Base-by-base conservation (phyloP, 164 flowering plant genomes). In the Echeveria elegans region DNA sequence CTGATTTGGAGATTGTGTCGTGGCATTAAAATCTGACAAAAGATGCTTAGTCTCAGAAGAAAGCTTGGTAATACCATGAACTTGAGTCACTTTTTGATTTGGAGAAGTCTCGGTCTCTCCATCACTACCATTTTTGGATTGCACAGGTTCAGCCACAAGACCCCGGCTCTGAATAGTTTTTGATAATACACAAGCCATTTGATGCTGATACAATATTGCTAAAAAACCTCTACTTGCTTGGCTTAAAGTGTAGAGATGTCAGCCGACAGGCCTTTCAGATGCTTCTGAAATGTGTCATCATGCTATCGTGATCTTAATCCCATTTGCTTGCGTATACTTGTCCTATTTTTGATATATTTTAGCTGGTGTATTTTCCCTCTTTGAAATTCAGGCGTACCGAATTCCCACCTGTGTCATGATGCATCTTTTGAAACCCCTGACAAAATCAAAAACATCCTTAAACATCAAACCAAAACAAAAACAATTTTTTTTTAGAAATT, bases 171-270 rank as follows among this genome's bases (percentile, higher is more conserved):
- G 77, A 29, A 80, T 65, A 10, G 79, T 77, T 70, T 77, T 82
- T 12, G 78, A 74, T 53, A 88, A 63, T 78, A 87, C 83, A 43
- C 68, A 19, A 61, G 82, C 65, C 81, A 82, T 75, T 65, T 78
- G 76, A 70, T 5, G 71, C 66, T 4, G 68, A 45, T 16, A 66
- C 32, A 24, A 21, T 16, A 31, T 29, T 16, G 9, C 24, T 65
- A 28, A 19, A 65, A 65, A 65, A n/a, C n/a, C 43, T 65, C 50
- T 19, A 36, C 19, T 66, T 66, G 32, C 32, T n/a, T 56, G 31
- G 28, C 61, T 56, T 28, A 56, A 23, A 56, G n/a, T n/a, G 26
- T 56, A 26, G 32, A 10, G 19, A 56, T 56, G 19, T 56, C 32
- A 12, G 32, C 61, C 2, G 28, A 23, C 2, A 52, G 14, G 58